Base-by-base conservation (phyloP, 1,139 yeast species). In the Blastobotrys buckinghamii region DNA sequence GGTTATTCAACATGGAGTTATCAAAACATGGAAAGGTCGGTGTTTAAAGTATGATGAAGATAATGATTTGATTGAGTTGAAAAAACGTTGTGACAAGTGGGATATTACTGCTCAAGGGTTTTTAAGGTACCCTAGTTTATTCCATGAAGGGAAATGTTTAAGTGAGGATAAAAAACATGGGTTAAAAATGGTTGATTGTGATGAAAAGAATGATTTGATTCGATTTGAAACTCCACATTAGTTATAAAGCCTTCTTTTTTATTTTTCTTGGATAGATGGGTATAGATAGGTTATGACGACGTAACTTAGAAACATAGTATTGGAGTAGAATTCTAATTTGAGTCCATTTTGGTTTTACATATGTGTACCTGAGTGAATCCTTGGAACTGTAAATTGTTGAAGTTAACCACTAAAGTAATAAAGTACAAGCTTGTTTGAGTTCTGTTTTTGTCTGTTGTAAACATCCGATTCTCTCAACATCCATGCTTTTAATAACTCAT, bases 1-100 rank as follows among this genome's bases (percentile, higher is more conserved):
- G 50, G 35, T 24, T n/a, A 35, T 47, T 33, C 27, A 16, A 22
- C 42, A 47, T 15, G 42, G 36, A n/a, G 50, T 45, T 1, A 27
- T 47, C 39, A 26, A 42, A n/a, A 29, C 32, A 6, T 29, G 6
- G 12, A 29, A 29, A 29, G 32, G 32, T 29, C 6, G 32, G 9
- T 33, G 33, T 35, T 20, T 35, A 17, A 9, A 4, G 12, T 35
- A 35, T 35, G 38, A 35, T 35, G 38, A 17, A 35, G 38, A 35
- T 20, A 35, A 35, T 17, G 38, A 35, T 35, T 6, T 5, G 12
- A 20, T 17, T 17, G 13, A 20, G 9, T 35, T 20, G 12, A 35
- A 17, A 35, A 20, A 20, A 37, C 4, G 40, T 3, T 20, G 32
- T 13, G 32, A 29, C 9, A 13, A 10, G 12, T 29, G 32, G 32